Conservation (phyloP, 2,329 filamentous ascomycete genomes). For the Fusarium floridanum region DNA sequence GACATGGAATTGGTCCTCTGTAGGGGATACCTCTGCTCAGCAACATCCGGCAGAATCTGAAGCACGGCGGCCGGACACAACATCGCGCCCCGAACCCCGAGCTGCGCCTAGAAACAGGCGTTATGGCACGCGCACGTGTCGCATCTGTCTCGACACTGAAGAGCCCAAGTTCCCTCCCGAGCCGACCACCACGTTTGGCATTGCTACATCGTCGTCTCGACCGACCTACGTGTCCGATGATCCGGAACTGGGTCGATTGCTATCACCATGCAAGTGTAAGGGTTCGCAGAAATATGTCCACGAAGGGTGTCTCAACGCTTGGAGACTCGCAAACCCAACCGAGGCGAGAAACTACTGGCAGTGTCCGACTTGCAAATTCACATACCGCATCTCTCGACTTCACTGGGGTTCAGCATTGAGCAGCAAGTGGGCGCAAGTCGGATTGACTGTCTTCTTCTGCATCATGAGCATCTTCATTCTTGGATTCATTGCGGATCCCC, state of each 20-base stretch:
- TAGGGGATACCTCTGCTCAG: slow-evolving; percentile 27
- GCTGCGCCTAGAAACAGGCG: slow-evolving; percentile 50
- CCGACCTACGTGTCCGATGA: slow-evolving; percentile 79
- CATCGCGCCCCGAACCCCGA: slow-evolving; percentile 23
- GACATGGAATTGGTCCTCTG: slow-evolving; percentile 46
- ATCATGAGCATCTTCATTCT: slow-evolving; percentile 81
- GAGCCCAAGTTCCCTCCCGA: slow-evolving; percentile 61
- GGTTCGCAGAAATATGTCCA: slow-evolving; percentile 95
- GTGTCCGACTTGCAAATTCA: slow-evolving; percentile 89
- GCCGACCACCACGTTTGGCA: slow-evolving; percentile 48
- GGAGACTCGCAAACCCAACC: slow-evolving; percentile 80
- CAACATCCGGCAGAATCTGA: slow-evolving; percentile 21
- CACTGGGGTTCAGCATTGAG: slow-evolving; percentile 79
- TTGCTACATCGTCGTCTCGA: slow-evolving; percentile 50
- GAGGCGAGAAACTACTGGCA: slow-evolving; percentile 81
- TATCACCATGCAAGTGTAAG: slow-evolving; percentile 93
- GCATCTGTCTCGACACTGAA: slow-evolving; percentile 85
- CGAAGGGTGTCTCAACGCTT: slow-evolving; percentile 86
- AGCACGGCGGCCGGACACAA: slow-evolving; percentile 20
- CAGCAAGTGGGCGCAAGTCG: slow-evolving; percentile 75
- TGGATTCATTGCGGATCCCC: slow-evolving; percentile 92
- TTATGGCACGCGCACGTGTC: slow-evolving; percentile 82
- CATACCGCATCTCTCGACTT: slow-evolving; percentile 83
- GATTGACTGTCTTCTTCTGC: slow-evolving; percentile 80
- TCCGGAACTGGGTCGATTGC: slow-evolving; percentile 78